Conservation (phyloP, 805 yeast species). For the Hemisphaericaspora nanyangensis region DNA sequence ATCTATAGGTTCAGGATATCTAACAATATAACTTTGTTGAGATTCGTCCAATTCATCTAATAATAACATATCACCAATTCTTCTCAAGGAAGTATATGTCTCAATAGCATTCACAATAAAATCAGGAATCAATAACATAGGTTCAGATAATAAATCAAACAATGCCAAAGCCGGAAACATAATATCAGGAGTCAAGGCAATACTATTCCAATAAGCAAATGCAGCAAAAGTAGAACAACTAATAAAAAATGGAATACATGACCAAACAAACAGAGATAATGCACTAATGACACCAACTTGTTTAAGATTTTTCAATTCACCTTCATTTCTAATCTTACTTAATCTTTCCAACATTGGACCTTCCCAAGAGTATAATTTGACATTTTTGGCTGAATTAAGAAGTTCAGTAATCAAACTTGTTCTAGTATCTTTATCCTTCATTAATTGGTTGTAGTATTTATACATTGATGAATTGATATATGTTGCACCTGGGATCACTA, state of each 20-base stretch:
- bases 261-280: constrained; percentile 30
- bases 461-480: constrained; percentile 23
- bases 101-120: constrained; percentile 26
- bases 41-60: constrained; percentile 31
- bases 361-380: constrained; percentile 43
- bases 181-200: constrained; percentile 31
- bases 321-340: constrained; percentile 29
- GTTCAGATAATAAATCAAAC: constrained; percentile 33
- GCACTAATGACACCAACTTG: constrained; percentile 32
- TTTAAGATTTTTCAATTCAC: constrained; percentile 27
- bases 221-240: constrained; percentile 30
- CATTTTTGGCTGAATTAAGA: constrained; percentile 32
- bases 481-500: constrained; percentile 30
- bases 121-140: constrained; percentile 30
- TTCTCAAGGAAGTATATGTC: constrained; percentile 27
- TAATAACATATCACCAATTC: constrained; percentile 29
- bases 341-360: constrained; percentile 33
- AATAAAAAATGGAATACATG: constrained; percentile 35
- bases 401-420: constrained; percentile 36
- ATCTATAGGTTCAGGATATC: constrained; percentile 9
- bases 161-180: constrained; percentile 39
- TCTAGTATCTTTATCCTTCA: constrained; percentile 36
- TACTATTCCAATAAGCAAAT: constrained; percentile 19
- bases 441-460: constrained; percentile 20
- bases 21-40: constrained; percentile 16